These are phyloP conservation scores for Vitis cinerea DNA, from an alignment of 164 flowering plant species.

Conservation along the genomic window DNA sequence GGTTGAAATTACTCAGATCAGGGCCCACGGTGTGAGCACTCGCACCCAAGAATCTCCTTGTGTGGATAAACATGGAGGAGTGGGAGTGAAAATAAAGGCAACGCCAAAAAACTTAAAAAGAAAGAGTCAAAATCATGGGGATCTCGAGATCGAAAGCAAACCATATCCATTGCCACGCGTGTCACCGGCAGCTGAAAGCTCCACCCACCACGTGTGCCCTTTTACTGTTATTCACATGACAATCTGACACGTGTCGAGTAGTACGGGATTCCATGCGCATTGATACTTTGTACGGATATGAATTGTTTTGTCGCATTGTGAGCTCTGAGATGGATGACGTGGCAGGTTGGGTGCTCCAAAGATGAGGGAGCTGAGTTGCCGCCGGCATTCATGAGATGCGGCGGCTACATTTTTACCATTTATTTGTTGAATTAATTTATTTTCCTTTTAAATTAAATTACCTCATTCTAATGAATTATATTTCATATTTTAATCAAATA, in stretches of 20 bases:
- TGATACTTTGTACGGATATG: too few species aligned
- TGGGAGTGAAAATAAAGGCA: too few species aligned
- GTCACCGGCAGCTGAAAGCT: background rate
- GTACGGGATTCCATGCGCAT: background rate
- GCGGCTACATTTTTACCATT: too few species aligned
- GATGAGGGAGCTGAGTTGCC: too few species aligned
- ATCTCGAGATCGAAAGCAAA: conserved; percentile 7
- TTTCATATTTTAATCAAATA: too few species aligned
- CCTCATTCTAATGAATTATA: too few species aligned
- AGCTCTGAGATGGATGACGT: too few species aligned
- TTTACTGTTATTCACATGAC: background rate
- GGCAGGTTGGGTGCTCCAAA: too few species aligned
- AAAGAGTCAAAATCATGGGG: conserved; percentile 13
- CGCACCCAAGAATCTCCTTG: background rate
- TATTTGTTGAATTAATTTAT: too few species aligned
- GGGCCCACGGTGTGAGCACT: background rate
- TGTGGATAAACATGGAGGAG: background rate
- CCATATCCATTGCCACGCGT: conserved; percentile 4
- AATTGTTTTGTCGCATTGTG: too few species aligned
- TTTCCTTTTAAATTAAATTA: too few species aligned
- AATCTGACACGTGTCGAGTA: background rate
- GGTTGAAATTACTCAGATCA: background rate
- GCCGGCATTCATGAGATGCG: too few species aligned
- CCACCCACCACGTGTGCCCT: conserved; percentile 10
- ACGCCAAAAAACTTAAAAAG: background rate